A percentile compares a stretch with the other conserved stretches of the same genome.
These are phyloP conservation scores for Microbotryum silenes-acaulis DNA, from an alignment of 1,284 basidiomycete species.

Conservation along the genomic window DNA sequence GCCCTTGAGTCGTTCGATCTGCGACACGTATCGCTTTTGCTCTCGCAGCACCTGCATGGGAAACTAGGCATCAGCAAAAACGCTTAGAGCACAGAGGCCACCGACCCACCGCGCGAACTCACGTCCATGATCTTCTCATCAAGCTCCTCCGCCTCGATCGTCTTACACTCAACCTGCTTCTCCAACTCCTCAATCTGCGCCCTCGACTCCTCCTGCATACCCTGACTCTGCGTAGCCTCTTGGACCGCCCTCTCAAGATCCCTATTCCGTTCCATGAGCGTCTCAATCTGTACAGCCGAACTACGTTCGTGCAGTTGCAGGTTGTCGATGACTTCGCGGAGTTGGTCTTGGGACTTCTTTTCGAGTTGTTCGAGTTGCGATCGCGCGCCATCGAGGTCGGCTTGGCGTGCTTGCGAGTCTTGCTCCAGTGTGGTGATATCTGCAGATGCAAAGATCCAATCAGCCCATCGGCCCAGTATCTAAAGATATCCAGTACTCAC, in stretches of 20 bases:
- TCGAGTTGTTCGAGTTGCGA: conserved; percentile 1
- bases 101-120: neutral
- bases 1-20: conserved; percentile 27
- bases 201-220: neutral
- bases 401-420: neutral
- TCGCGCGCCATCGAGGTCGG: neutral
- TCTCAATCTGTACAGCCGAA: conserved; percentile 13
- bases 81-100: too few relatives aligned
- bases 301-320: conserved; percentile 2
- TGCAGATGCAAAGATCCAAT: neutral
- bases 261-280: neutral
- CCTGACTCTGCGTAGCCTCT: neutral
- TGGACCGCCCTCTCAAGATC: conserved; percentile 1
- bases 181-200: conserved; percentile 19
- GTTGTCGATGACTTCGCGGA: too few relatives aligned
- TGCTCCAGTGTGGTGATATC: neutral
- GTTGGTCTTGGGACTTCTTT: too few relatives aligned
- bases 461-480: neutral
- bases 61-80: too few relatives aligned
- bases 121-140: conserved; percentile 30
- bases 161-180: conserved; percentile 11
- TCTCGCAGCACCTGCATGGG: conserved; percentile 19
- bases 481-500: neutral
- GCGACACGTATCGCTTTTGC: conserved; percentile 18
- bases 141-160: conserved; percentile 24